Base-by-base conservation (phyloP, 805 yeast species). In the Saturnispora saitoi region DNA sequence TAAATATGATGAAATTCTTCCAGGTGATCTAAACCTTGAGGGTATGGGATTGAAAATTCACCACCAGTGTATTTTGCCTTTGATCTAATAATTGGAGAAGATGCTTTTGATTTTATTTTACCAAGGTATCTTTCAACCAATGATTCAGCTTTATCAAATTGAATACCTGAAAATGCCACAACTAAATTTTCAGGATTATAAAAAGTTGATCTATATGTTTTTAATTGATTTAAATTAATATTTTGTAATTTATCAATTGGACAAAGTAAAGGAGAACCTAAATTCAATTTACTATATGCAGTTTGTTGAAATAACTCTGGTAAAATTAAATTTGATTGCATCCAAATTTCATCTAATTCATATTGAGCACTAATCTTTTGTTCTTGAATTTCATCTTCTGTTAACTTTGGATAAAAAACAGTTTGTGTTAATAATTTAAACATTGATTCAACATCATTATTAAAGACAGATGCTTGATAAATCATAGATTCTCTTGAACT, bases 401-500 rank as follows among this genome's bases (percentile, higher is more conserved):
- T 71, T 36, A 90, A 67, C 37, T 64, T 65, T 8, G 99, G 98
- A 49, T 70, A 70, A 11, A 83, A 69, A 3, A 91, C 83, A 0
- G 97, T 87, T 55, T 89, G 90, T 24, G 86, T 69, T 57, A 93
- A 70, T 42, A 87, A 70, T 42, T 76, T 75, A 54, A 86, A 78
- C 95, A 93, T 88, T 54, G 73, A 70, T 36, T 79, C 91, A 9
- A 84, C 81, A 60, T 90, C 96, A 41, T 75, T 73, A 62, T 90
- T 90, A 74, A 93, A 91, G 1, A 89, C 95, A 3, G 95, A 83
- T 1, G 97, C 95, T 66, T 93, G 98, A 65, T 93, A 93, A 69
- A 91, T 78, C 70, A 91, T 75, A 4, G 95, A 77, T 65, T 93
- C 99, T 60, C 99, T 75, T 7, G 95, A 86, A 0, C 96, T 84